phyloP scores from a whole-genome alignment of 495 filamentous ascomycete species.

The Penicillium arizonense region DNA sequence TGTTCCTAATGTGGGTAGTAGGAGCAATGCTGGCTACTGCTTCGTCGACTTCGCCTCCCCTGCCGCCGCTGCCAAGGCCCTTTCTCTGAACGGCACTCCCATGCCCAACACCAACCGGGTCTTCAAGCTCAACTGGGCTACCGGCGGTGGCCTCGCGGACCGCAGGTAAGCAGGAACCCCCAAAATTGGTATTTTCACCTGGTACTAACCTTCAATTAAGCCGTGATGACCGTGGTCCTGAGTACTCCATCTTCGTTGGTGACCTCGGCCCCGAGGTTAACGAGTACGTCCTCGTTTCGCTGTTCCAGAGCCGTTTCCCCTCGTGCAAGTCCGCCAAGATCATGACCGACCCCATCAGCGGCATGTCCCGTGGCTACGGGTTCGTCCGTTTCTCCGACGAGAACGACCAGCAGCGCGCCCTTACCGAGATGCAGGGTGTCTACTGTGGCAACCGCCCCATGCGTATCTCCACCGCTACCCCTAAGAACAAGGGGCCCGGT shows the following conservation, averaged over 20 bases:
- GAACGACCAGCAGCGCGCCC: conserved; percentile 87
- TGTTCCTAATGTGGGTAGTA: conserved; percentile 53
- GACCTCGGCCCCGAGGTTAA: conserved; percentile 98
- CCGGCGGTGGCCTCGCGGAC: conserved; percentile 91
- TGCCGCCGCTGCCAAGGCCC: conserved; percentile 85
- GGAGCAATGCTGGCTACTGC: conserved; percentile 96
- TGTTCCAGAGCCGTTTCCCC: conserved; percentile 94
- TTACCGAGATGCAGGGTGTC: conserved; percentile 98
- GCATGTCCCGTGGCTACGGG: conserved; percentile 96
- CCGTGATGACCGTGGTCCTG: conserved; percentile 91
- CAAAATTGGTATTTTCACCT: neutral
- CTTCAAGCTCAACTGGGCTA: conserved; percentile 99
- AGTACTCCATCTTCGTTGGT: conserved; percentile 96
- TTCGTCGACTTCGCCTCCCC: conserved; percentile 91
- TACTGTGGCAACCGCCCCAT: conserved; percentile 99
- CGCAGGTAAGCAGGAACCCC: conserved; percentile 62
- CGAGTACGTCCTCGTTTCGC: conserved; percentile 93
- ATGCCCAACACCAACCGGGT: conserved; percentile 93
- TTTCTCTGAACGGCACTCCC: conserved; percentile 81
- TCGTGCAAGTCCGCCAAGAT: conserved; percentile 99
- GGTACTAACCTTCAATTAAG: conserved; percentile 33
- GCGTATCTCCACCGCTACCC: conserved; percentile 97
- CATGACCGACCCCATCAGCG: conserved; percentile 98
- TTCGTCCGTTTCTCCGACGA: conserved; percentile 98
- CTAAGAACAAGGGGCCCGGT: conserved; percentile 84